phyloP scores from a whole-genome alignment of 768 basidiomycete species.

The Psilocybe azurescens region DNA sequence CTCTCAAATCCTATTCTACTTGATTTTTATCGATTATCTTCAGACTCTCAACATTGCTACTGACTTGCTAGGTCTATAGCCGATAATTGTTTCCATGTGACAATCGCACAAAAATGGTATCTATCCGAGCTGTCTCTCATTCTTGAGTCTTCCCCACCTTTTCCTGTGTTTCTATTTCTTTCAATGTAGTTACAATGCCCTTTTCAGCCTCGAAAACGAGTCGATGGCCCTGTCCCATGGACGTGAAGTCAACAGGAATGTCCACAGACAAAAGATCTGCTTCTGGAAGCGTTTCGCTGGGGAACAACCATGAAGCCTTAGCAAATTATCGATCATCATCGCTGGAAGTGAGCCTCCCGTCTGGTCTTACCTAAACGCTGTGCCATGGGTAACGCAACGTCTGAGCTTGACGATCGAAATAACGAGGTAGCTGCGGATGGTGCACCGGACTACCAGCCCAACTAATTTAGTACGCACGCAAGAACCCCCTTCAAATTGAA shows the following conservation, averaged over 20 bases:
- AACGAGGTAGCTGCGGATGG: conserved; percentile 62
- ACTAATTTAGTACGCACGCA: conserved; percentile 9
- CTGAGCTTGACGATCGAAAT: conserved; percentile 64
- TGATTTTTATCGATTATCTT: conserved; percentile 20
- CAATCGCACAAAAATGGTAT: conserved; percentile 18
- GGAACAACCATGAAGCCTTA: conserved; percentile 17
- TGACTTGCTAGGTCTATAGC: background rate
- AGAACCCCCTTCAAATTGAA: background rate
- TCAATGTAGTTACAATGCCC: conserved; percentile 55
- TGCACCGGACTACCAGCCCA: conserved; percentile 33
- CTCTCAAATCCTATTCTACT: background rate
- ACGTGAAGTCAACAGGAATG: conserved; percentile 42
- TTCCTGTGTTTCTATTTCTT: conserved; percentile 30
- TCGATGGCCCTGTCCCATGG: conserved; percentile 52
- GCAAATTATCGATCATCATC: conserved; percentile 17
- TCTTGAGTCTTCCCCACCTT: conserved; percentile 1
- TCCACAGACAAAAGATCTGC: conserved; percentile 80
- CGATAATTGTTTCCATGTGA: conserved; percentile 20
- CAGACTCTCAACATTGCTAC: conserved; percentile 3
- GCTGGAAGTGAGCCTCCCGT: conserved; percentile 13
- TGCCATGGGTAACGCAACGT: conserved; percentile 75
- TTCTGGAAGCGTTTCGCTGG: conserved; percentile 68
- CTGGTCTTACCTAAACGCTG: conserved; percentile 72
- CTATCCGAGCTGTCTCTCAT: background rate
- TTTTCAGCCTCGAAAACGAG: conserved; percentile 64